Evolutionary conservation across 2,329 filamentous ascomycete genomes (phyloP).

Genomic region (Fulvia fulva): DNA sequence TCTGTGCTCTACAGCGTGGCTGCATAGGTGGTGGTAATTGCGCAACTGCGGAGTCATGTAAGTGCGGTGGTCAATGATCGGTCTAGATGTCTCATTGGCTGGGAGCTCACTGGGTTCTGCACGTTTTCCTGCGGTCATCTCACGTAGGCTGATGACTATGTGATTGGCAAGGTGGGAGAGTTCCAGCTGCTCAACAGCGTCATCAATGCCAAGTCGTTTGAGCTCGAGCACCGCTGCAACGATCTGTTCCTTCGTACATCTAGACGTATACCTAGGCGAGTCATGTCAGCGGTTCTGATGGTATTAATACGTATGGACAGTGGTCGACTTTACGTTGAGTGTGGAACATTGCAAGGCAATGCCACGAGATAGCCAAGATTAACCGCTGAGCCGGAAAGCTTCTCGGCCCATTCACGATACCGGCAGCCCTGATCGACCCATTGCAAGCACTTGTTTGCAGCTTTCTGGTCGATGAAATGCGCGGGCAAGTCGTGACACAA

Average conservation of each 20-base stretch:
- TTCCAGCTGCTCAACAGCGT: neutral
- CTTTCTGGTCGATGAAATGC: conserved; percentile 1
- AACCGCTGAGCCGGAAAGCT: neutral
- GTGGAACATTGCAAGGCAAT: conserved; percentile 2
- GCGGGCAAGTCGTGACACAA: neutral
- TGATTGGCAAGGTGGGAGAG: conserved; percentile 1
- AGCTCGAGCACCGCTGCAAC: neutral
- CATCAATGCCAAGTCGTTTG: neutral
- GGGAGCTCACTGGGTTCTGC: neutral
- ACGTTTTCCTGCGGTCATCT: neutral
- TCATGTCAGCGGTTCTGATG: neutral
- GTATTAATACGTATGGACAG: neutral
- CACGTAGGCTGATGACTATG: neutral
- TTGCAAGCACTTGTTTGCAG: conserved; percentile 3
- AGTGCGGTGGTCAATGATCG: too few species aligned
- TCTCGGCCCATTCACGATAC: conserved; percentile 4
- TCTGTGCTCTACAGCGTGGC: neutral
- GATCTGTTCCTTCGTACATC: conserved; percentile 6
- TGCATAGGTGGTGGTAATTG: too few species aligned
- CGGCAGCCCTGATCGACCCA: conserved; percentile 8
- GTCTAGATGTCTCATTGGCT: too few species aligned
- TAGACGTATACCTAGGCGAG: conserved; percentile 1
- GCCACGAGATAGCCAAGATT: conserved; percentile 4
- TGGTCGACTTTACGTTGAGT: neutral
- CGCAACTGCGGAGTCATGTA: neutral